phyloP scores from a whole-genome alignment of 192 early-diverging fungal species.

The Rhizoclosmatium sp. region DNA sequence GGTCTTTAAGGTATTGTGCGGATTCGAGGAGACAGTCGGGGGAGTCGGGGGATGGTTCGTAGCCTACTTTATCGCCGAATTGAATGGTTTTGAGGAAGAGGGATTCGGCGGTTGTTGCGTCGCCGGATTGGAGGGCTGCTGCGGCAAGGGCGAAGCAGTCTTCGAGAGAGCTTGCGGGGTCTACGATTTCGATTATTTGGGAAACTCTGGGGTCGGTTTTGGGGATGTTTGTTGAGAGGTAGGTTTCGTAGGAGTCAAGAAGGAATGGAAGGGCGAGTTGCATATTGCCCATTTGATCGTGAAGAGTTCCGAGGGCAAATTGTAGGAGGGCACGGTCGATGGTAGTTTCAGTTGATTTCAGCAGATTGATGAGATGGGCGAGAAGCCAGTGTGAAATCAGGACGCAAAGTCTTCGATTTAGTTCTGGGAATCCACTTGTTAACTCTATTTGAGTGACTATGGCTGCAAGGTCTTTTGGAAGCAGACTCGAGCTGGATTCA shows the following conservation, averaged over 20 bases:
- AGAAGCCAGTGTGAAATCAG: background rate
- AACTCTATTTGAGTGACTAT: background rate
- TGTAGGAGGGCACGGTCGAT: background rate
- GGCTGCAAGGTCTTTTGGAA: background rate
- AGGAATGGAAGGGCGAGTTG: background rate
- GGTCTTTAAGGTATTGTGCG: background rate
- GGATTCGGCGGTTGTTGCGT: background rate
- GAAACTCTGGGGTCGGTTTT: background rate
- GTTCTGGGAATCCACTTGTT: background rate
- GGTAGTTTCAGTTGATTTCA: background rate
- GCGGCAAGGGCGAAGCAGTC: background rate
- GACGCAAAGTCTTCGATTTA: background rate
- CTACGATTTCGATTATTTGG: background rate
- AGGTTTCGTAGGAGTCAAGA: background rate
- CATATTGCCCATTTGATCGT: background rate
- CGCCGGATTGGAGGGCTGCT: background rate
- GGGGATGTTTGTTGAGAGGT: background rate
- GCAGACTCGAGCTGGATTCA: background rate
- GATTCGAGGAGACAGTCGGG: background rate
- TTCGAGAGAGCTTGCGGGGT: background rate
- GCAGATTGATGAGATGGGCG: background rate
- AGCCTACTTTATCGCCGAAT: background rate
- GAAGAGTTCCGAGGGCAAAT: background rate
- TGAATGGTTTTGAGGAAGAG: background rate
- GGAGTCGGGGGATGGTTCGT: background rate